Evolutionary conservation across 768 basidiomycete species (phyloP), one percentile per base, ranked within the genome.

Genomic region (Paxillus ammoniavirescens): DNA sequence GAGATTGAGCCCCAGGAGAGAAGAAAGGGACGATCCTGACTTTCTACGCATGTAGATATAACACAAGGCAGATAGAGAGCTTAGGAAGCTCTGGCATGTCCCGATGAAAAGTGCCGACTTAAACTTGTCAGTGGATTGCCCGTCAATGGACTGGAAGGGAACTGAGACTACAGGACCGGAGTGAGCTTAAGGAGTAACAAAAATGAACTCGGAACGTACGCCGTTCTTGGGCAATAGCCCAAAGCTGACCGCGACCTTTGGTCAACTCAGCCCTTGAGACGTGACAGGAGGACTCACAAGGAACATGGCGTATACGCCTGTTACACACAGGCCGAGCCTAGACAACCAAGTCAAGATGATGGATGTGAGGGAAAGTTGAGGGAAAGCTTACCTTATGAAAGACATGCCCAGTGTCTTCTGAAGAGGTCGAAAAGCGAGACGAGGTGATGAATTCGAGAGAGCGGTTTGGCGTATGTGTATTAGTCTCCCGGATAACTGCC

Each of bases 201-300:
- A 5, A 42, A 33, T 35, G 17, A 26, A 31, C 1, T 8, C 23
- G 30, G 7, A 48, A 72, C 83, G 63, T 71, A 97, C 95, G 69
- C 71, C 95, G 80, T 75, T 98, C 97, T 75, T 99, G 97, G 8
- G 93, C 91, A 42, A 95, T 82, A 10, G 91, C 93, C 93, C 93
- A 92, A 47, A 93, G 69, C 91, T 93, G 59, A 8, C 50, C 23
- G 54, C 17, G 21, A 41, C 38, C 45, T 45, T 45, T 26, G 35
- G 48, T 57, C 36, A 62, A n/a, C 28, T 23, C 49, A n/a, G 42
- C 35, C 26, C 8, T n/a, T 14, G 18, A 41, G 33, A 42, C n/a
- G 5, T 15, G 43, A 33, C 38, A n/a, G 1, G 54, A 23, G 49
- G 50, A 67, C 86, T 71, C 62, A 89, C 89, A 60, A 98, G 76